phyloP scores from a whole-genome alignment of 345 rosid species.

The Syzygium aqueum region DNA sequence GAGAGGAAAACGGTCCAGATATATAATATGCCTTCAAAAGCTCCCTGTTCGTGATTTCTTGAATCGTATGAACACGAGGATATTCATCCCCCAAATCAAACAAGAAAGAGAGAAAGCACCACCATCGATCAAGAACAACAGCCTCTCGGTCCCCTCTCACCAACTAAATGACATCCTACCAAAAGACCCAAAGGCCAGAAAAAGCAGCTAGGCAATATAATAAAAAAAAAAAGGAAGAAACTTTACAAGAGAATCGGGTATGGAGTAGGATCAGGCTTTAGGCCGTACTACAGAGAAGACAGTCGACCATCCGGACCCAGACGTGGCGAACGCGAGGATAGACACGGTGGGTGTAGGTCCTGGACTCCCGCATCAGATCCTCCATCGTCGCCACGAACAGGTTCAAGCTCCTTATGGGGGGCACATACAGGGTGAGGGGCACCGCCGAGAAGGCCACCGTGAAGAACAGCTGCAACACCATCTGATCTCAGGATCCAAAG shows the following conservation, averaged over 20 bases:
- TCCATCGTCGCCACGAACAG: constrained; percentile 70
- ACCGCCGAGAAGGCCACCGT: constrained; percentile 88
- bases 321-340: constrained; percentile 60
- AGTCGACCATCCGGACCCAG: constrained; percentile 66
- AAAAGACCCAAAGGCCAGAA: background rate
- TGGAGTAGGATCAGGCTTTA: background rate
- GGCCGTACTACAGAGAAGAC: constrained; percentile 41
- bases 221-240: background rate
- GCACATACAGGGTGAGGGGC: constrained; percentile 78
- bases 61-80: background rate
- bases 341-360: constrained; percentile 38
- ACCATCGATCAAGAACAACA: background rate
- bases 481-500: background rate
- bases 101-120: background rate
- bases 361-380: constrained; percentile 43
- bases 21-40: background rate
- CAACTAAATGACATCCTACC: background rate
- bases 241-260: background rate
- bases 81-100: background rate
- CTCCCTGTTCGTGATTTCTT: background rate
- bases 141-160: background rate
- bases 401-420: constrained; percentile 76
- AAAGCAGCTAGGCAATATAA: background rate
- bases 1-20: background rate
- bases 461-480: constrained; percentile 62